Base-by-base conservation (phyloP, 257 asterid genomes). In the Solanum medicagineum region DNA sequence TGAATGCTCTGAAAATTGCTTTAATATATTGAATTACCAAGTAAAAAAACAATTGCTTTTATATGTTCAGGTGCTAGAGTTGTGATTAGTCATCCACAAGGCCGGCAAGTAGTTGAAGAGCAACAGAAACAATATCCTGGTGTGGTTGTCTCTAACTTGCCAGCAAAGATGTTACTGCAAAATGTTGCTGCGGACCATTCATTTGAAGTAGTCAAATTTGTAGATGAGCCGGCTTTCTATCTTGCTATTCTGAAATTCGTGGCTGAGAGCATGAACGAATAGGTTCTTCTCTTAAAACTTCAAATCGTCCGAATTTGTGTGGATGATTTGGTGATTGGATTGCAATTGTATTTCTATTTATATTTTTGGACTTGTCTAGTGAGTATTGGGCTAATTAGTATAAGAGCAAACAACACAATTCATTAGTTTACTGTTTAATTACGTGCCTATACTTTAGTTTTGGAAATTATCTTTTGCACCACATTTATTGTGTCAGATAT, bases 21-120 rank as follows among this genome's bases (percentile, higher is more conserved):
- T 36, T 36, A 36, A 36, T 36, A 36, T 36, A 36, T 36, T 36
- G 6, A 36, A 4, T 36, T 36, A 36, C 40, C 6, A 36, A 36
- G 40, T 36, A 36, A 36, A 36, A 36, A 36, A 36, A 36, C 6
- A 36, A 36, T 36, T 36, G 20, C 20, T 36, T 73, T 73, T 73
- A 45, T 73, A 53, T 83, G 7, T 87, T 49, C 87, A 95, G 99
- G 98, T 87, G 95, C 95, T 36, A 92, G 98, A 89, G 69, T 96
- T 70, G 98, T 95, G 88, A 92, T 96, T 5, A 92, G 99, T 90
- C 97, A 95, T 85, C 95, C 91, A 5, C 91, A 82, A 81, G 99
- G 99, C 65, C 92, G 93, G 87, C 89, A 83, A 85, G 89, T 22
- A 81, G 93, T 85, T 54, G 94, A 89, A 90, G 92, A 92, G 89